A percentile compares a stretch with the other conserved stretches of the same genome.
Evolutionary conservation across 805 yeast genomes (phyloP).

Genomic region (Saturnispora bothae): DNA sequence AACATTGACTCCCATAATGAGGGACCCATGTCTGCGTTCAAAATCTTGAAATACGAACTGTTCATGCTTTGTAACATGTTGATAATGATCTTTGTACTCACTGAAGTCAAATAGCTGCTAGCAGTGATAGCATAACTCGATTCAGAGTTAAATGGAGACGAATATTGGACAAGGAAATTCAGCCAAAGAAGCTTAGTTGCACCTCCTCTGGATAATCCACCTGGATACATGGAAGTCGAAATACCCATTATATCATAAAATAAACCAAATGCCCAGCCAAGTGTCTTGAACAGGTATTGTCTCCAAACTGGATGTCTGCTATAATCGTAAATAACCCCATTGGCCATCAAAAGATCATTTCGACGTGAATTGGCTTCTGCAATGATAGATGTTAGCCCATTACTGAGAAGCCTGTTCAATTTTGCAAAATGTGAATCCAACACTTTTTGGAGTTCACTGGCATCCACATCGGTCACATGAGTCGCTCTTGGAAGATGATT

Average conservation of each 20-base stretch:
- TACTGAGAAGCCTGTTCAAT: conserved; percentile 19
- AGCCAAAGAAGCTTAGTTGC: conserved; percentile 7
- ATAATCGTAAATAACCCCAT: neutral
- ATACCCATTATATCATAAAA: neutral
- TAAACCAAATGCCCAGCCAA: neutral
- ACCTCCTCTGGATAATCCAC: conserved; percentile 6
- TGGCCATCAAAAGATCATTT: conserved; percentile 5
- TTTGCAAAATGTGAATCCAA: conserved; percentile 20
- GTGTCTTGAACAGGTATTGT: neutral
- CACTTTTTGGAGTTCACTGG: conserved; percentile 21
- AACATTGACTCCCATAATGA: conserved; percentile 4
- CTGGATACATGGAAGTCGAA: neutral
- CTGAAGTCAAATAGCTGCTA: neutral
- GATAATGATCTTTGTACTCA: conserved; percentile 1
- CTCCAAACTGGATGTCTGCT: conserved; percentile 1
- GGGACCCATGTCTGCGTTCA: conserved; percentile 12
- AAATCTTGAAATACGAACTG: conserved; percentile 2
- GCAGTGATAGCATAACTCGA: conserved; percentile 4
- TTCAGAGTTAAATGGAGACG: neutral
- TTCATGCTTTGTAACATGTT: conserved; percentile 3
- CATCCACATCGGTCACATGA: conserved; percentile 20
- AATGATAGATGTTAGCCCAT: conserved; percentile 23
- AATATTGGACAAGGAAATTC: conserved; percentile 7
- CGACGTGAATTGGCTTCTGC: conserved; percentile 23
- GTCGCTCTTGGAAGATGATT: conserved; percentile 25